phyloP scores from a whole-genome alignment of 2,329 filamentous ascomycete genomes.

The Ophiostoma montium region DNA sequence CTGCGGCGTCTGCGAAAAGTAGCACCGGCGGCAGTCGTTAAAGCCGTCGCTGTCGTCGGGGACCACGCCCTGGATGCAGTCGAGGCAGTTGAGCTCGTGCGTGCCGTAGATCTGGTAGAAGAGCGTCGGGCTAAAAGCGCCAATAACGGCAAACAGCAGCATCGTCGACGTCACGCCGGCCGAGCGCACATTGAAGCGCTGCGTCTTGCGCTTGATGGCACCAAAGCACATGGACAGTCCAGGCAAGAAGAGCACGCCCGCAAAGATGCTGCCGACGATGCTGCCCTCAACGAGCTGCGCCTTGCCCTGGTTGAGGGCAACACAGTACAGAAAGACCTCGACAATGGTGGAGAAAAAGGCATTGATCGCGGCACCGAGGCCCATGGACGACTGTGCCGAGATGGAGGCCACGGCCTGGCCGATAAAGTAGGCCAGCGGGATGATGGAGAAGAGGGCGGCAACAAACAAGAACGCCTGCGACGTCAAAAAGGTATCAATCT shows the following conservation, averaged over 20 bases:
- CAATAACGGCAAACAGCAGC: constrained; percentile 90
- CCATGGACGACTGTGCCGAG: constrained; percentile 97
- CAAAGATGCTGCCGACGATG: constrained; percentile 95
- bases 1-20: constrained; percentile 77
- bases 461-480: constrained; percentile 76
- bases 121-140: constrained; percentile 84
- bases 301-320: constrained; percentile 86
- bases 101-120: constrained; percentile 99
- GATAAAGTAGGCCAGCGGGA: constrained; percentile 95
- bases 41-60: not conserved
- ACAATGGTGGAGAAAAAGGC: constrained; percentile 97
- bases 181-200: constrained; percentile 92
- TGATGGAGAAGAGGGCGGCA: constrained; percentile 76
- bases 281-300: constrained; percentile 87
- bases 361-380: constrained; percentile 89
- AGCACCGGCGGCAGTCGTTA: constrained; percentile 84
- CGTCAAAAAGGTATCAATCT: constrained; percentile 60
- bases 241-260: constrained; percentile 85
- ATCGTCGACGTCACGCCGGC: constrained; percentile 96
- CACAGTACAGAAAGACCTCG: constrained; percentile 94
- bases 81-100: constrained; percentile 80
- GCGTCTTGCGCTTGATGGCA: constrained; percentile 93
- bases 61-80: constrained; percentile 31
- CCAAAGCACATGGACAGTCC: constrained; percentile 98
- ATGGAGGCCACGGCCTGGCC: constrained; percentile 97